Evolutionary conservation across 331 rosid species (phyloP).

Genomic region (Rosa hybrid): DNA sequence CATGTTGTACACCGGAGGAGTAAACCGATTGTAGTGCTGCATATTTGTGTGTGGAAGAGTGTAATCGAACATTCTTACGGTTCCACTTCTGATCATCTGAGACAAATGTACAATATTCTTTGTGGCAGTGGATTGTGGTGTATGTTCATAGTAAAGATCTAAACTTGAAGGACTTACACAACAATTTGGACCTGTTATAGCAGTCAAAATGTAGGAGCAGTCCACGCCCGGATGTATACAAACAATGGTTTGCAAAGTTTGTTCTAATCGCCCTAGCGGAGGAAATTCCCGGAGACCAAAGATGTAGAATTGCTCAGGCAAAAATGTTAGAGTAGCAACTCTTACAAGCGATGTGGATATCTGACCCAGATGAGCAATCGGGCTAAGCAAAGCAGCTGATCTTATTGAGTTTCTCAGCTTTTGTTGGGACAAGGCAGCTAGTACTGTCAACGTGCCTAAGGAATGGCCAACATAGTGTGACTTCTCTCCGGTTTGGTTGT

Average conservation of each 20-base stretch:
- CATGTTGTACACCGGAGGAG: slow-evolving; percentile 69
- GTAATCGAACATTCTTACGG: too few species aligned
- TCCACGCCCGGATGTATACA: slow-evolving; percentile 47
- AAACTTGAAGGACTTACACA: slow-evolving; percentile 55
- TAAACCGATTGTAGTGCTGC: slow-evolving; percentile 38
- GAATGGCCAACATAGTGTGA: slow-evolving; percentile 83
- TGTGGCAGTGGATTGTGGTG: too few species aligned
- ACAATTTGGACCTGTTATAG: slow-evolving; percentile 79
- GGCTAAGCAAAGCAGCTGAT: slow-evolving; percentile 80
- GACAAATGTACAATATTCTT: too few species aligned
- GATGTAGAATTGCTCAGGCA: slow-evolving; percentile 57
- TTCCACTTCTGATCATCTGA: too few species aligned
- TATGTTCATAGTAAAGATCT: too few species aligned
- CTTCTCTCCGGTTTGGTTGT: slow-evolving; percentile 62
- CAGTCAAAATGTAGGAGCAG: slow-evolving; percentile 63
- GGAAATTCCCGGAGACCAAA: slow-evolving; percentile 62
- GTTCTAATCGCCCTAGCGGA: slow-evolving; percentile 10
- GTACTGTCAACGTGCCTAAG: slow-evolving; percentile 75
- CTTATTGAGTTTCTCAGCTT: slow-evolving; percentile 47
- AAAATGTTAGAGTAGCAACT: slow-evolving; percentile 52
- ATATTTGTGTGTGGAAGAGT: too few species aligned
- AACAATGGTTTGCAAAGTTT: too few species aligned
- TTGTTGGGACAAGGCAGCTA: slow-evolving; percentile 71
- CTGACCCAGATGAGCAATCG: slow-evolving; percentile 72
- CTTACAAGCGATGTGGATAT: slow-evolving; percentile 61